Base-by-base conservation (phyloP, 2,329 filamentous ascomycete genomes). In the Ophiognomonia clavigignenti-juglandacearum region DNA sequence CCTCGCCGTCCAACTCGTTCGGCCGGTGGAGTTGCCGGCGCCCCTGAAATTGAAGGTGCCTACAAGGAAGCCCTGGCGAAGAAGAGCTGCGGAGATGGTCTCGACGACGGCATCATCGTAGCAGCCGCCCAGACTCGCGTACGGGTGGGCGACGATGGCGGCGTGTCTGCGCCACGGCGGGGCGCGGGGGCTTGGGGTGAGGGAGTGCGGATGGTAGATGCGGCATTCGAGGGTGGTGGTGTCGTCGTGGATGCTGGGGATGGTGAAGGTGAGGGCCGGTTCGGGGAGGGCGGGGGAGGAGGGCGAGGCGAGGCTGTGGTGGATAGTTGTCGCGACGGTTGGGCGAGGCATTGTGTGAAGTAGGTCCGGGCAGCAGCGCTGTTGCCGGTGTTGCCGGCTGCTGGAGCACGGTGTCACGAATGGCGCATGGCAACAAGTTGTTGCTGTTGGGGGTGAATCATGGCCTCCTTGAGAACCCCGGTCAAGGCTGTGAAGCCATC, bases 1-100 rank as follows among this genome's bases (percentile, higher is more conserved):
- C 56, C 80, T 86, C 4, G 84, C 85, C 1, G 87, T 89, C 92
- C 92, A 98, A 20, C 87, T 92, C 1, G 91, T 96, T 41, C 77
- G 77, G 5, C 90, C 90, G 45, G 80, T 78, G 0, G 88, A 93
- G 22, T 73, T 73, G 22, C 80, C 78, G 0, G 88, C 88, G 41
- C 92, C 92, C 86, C 91, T 79, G 63, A 97, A 96, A 61, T 97
- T 96, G 66, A 97, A 96, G 0, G 89, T 95, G 7, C 78, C 84
- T 3, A 96, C 85, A 2, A 95, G 63, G 58, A 81, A 95, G 2
- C 87, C 88, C 43, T 74, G 68, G 4, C 75, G 70, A n/a, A 95
- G 64, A 38, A 95, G 71, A 48, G 84, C 76, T 2, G 71, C 69
- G 1, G 78, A 80, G 3, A 86, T 67, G 8, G 80, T 71, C n/a